Evolutionary conservation across 2,329 filamentous ascomycete species (phyloP).

Genomic region (Fusarium liriodendri): DNA sequence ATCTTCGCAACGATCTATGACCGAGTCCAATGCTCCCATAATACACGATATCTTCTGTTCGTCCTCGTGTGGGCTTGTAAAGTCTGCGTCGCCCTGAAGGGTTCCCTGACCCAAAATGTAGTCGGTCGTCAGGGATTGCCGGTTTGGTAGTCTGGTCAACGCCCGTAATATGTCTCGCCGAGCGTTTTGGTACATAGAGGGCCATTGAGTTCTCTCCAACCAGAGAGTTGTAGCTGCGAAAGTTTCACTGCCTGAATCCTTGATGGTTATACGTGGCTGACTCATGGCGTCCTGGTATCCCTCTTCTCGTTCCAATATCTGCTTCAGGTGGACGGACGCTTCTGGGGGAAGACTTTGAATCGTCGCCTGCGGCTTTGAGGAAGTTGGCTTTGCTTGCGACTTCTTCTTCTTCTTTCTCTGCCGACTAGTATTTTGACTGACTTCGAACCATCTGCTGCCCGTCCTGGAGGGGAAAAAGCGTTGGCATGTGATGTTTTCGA

Average conservation of each 20-base stretch:
- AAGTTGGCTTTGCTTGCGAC: too few species aligned
- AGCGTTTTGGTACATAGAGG: neutral
- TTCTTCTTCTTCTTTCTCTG: neutral
- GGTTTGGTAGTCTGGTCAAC: neutral
- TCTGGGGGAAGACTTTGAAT: neutral
- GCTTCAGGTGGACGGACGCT: neutral
- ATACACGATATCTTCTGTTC: neutral
- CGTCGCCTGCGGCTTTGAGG: neutral
- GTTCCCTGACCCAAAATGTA: neutral
- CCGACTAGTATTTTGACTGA: neutral
- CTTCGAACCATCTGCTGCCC: neutral
- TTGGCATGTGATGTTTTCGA: neutral
- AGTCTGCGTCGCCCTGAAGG: neutral
- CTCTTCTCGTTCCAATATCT: neutral
- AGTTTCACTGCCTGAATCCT: neutral
- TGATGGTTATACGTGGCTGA: neutral
- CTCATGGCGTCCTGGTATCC: neutral
- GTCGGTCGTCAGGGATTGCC: neutral
- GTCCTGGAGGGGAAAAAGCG: neutral
- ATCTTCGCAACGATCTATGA: neutral
- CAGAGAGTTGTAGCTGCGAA: neutral
- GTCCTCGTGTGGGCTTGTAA: neutral
- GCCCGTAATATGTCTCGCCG: neutral
- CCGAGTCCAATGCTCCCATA: neutral
- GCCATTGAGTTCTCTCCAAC: neutral